phyloP scores from a whole-genome alignment of 305 asterid genomes.

The Striga hermonthica region DNA sequence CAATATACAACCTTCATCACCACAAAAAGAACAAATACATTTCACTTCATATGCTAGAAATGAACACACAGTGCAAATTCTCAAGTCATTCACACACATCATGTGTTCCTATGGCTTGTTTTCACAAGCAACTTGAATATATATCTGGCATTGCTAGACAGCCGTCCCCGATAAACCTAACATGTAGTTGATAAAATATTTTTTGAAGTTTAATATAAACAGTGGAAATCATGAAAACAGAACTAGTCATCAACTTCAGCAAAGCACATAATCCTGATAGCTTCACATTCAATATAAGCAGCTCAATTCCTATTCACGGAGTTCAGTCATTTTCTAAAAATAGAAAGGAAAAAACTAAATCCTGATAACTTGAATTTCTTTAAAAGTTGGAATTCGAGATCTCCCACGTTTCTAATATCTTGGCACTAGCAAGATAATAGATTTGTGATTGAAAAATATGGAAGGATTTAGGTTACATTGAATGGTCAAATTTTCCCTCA shows the following conservation, averaged over 20 bases:
- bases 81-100: neutral
- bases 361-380: neutral
- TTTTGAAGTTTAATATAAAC: neutral
- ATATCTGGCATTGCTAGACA: neutral
- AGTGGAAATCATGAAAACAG: neutral
- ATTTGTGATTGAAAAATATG: neutral
- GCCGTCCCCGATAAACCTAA: neutral
- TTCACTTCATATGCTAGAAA: neutral
- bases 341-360: slow-evolving; percentile 3
- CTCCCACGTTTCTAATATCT: neutral
- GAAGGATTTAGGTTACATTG: neutral
- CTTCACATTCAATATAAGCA: too few relatives aligned
- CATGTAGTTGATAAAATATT: neutral
- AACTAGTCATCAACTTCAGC: slow-evolving; percentile 5
- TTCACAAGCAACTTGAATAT: neutral
- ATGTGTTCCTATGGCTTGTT: slow-evolving; percentile 4
- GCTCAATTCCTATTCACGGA: neutral
- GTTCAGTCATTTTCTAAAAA: neutral
- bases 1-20: neutral
- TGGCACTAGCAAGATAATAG: neutral
- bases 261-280: neutral
- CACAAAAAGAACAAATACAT: slow-evolving; percentile 1
- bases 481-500: slow-evolving; percentile 1
- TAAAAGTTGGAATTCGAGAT: neutral
- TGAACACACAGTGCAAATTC: neutral